Base-by-base conservation (phyloP, 1,139 yeast species). In the Candida neerlandica region DNA sequence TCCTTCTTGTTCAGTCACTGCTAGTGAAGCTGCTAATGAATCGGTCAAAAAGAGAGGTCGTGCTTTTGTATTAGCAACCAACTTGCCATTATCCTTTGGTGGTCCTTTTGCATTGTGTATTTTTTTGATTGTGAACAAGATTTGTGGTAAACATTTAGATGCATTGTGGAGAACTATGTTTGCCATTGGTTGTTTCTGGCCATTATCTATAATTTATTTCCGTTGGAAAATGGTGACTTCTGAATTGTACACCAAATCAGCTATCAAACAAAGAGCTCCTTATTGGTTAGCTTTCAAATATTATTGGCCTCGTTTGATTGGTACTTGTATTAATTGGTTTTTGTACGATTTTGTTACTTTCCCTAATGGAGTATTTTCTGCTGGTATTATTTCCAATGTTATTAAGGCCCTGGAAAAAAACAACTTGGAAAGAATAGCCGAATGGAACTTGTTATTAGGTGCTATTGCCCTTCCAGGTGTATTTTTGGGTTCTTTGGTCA, bases 121-220 rank as follows among this genome's bases (percentile, higher is more conserved):
- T 40, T 87, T 86, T 63, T 70, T 86, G 55, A 85, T 87, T 59
- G 91, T 86, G 14, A 76, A 81, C 66, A 72, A 75, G 50, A 85
- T 85, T 46, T 80, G 86, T 34, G 80, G 60, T 3, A 50, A 52
- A 6, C 82, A 82, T 59, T 66, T 75, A 51, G 71, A 74, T 38
- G 86, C 85, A 3, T 66, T 85, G 34, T 86, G 92, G 91, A 82
- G 94, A 71, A 80, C 86, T 29, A 78, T 86, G 76, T 84, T 84
- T 58, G 94, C 89, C 16, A 75, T 87, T 53, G 95, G 94, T 35
- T 79, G 83, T 41, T 74, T 86, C 59, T 86, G 89, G 87, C 94
- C 95, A 1, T 66, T 86, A 41, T 70, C 84, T 2, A 85, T 87
- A 41, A 86, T 87, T 62, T 85, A 83, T 63, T 86, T 87, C 73